These are phyloP conservation scores for Rosa persica DNA, from an alignment of 306 rosid species.

Conservation along the genomic window DNA sequence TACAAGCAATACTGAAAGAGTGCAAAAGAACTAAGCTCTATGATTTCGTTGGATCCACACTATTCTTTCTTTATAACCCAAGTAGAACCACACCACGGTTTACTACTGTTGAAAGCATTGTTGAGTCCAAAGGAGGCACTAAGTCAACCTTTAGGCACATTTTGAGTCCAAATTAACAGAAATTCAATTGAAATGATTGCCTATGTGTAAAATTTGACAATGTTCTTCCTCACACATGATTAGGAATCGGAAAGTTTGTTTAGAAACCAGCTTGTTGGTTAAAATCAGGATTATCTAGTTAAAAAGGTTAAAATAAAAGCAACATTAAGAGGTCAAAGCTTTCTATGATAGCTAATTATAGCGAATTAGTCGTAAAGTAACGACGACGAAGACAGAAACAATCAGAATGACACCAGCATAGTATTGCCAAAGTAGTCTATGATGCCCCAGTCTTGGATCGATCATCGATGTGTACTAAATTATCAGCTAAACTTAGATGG, in stretches of 20 bases:
- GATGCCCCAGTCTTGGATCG: no score
- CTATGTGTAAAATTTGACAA: no score
- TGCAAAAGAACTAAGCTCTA: background rate
- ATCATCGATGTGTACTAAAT: background rate
- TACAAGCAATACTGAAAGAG: background rate
- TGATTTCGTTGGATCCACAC: background rate
- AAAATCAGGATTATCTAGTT: no score
- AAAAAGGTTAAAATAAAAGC: no score
- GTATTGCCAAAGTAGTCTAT: no score
- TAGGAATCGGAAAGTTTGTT: background rate
- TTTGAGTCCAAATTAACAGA: background rate
- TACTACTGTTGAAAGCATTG: background rate
- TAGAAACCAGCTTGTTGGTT: no score
- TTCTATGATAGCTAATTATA: no score
- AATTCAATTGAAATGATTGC: background rate
- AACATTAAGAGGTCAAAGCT: no score
- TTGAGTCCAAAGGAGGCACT: background rate
- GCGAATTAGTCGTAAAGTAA: no score
- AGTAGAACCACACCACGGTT: constrained; percentile 12
- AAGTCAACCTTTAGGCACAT: background rate
- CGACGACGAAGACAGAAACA: background rate
- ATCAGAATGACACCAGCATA: no score
- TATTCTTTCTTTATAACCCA: constrained; percentile 3
- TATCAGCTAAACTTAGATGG: background rate
- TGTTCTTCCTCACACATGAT: background rate